A percentile compares a stretch with the other conserved stretches of the same genome.
Evolutionary conservation across 345 rosid species (phyloP).

Genomic region (Aquilaria yunnanensis): DNA sequence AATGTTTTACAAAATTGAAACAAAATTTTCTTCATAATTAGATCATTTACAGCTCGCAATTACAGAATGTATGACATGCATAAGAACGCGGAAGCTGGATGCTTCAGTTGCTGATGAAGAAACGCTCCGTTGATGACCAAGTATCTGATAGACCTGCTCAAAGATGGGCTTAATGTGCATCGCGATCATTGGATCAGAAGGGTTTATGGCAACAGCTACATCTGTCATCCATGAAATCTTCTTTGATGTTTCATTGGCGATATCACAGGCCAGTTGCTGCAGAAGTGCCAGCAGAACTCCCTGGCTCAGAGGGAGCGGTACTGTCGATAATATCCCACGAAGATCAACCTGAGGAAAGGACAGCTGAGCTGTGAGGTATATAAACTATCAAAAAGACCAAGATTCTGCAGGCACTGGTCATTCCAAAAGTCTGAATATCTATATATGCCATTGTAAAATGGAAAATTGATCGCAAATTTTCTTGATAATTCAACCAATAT

Average conservation of each 20-base stretch:
- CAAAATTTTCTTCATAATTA: constrained; percentile 5
- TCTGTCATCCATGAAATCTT: constrained; percentile 71
- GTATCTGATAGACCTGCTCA: constrained; percentile 59
- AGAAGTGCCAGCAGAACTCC: constrained; percentile 70
- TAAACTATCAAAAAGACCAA: neutral
- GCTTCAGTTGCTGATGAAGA: constrained; percentile 33
- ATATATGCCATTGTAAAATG: neutral
- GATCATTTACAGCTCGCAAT: constrained; percentile 47
- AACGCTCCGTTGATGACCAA: constrained; percentile 41
- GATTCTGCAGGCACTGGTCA: constrained; percentile 4
- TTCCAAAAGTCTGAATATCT: neutral
- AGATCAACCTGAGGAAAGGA: constrained; percentile 46
- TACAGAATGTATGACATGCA: constrained; percentile 50
- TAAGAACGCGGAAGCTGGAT: constrained; percentile 44
- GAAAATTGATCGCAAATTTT: neutral
- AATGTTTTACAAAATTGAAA: constrained; percentile 25
- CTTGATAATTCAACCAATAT: no score
- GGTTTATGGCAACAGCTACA: constrained; percentile 51
- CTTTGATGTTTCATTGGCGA: constrained; percentile 39
- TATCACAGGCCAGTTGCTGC: constrained; percentile 70
- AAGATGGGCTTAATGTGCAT: constrained; percentile 53
- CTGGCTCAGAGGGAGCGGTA: constrained; percentile 55
- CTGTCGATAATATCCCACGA: constrained; percentile 31
- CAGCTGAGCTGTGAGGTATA: constrained; percentile 2
- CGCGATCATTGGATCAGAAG: constrained; percentile 48